Evolutionary conservation across 768 basidiomycete species (phyloP).

Genomic region (Trametopsis cervina): DNA sequence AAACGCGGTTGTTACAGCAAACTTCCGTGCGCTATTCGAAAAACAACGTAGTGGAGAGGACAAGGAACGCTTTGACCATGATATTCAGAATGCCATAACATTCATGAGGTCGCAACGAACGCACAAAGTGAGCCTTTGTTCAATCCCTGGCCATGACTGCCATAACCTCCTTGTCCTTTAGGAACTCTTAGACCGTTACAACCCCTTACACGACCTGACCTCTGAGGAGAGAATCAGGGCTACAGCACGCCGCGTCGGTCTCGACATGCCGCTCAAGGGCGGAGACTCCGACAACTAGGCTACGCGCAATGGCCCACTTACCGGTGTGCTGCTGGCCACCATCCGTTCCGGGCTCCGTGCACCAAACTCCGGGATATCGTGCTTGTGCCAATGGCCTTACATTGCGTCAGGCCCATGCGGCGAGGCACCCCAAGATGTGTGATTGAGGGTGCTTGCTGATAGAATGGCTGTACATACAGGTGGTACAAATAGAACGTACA

Average conservation of each 20-base stretch:
- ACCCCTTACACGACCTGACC: conserved; percentile 76
- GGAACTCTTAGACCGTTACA: conserved; percentile 81
- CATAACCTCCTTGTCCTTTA: conserved; percentile 28
- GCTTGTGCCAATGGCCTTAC: too few species aligned
- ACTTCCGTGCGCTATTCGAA: conserved; percentile 51
- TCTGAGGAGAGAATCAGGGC: conserved; percentile 75
- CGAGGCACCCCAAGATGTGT: too few species aligned
- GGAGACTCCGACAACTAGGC: conserved; percentile 16
- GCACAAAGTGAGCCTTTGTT: conserved; percentile 54
- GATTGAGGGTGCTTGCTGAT: too few species aligned
- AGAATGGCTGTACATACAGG: too few species aligned
- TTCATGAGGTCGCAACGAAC: conserved; percentile 71
- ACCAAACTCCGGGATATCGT: neutral
- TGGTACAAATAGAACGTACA: too few species aligned
- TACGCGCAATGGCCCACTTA: neutral
- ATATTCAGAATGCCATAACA: conserved; percentile 51
- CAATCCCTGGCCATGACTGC: neutral
- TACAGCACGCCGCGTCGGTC: conserved; percentile 80
- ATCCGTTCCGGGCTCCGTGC: neutral
- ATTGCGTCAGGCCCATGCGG: too few species aligned
- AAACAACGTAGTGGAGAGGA: conserved; percentile 22
- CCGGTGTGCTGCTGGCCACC: too few species aligned
- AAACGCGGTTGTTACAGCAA: conserved; percentile 37
- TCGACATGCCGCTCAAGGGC: conserved; percentile 66
- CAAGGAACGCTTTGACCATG: conserved; percentile 29